Percentiles rank a stretch among this genome's conserved stretches.
These are phyloP conservation scores for Solanum clarkiae DNA, from an alignment of 257 asterid genomes.

Conservation along the genomic window DNA sequence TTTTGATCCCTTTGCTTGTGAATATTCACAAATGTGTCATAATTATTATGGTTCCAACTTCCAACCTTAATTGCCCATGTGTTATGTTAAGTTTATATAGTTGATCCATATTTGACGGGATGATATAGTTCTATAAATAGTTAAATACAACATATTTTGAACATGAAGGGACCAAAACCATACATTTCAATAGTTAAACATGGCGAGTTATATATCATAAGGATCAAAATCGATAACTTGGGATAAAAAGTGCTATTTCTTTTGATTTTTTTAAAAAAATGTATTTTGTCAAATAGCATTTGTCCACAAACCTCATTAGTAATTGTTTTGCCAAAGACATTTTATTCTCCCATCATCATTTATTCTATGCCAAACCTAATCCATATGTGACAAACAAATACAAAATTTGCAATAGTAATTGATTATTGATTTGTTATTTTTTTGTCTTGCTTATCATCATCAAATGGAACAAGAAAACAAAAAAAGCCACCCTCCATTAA, in stretches of 20 bases:
- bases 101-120: background rate
- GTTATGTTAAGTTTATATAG: background rate
- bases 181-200: background rate
- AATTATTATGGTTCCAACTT: background rate
- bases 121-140: background rate
- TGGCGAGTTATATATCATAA: background rate
- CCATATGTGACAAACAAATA: background rate
- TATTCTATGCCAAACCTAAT: background rate
- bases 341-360: background rate
- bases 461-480: background rate
- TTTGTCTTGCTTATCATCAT: constrained; percentile 9
- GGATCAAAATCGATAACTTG: background rate
- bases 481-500: background rate
- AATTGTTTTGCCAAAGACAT: background rate
- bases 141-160: background rate
- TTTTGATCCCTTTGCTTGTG: background rate
- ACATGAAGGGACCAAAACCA: background rate
- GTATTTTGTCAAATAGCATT: background rate
- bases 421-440: background rate
- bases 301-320: background rate
- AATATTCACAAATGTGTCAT: background rate
- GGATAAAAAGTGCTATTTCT: background rate
- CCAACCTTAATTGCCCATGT: background rate
- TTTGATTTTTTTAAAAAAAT: too few relatives aligned
- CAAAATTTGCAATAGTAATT: background rate